These are phyloP conservation scores for Fusarium succisae DNA, from an alignment of 2,329 filamentous ascomycete genomes.

Conservation along the genomic window DNA sequence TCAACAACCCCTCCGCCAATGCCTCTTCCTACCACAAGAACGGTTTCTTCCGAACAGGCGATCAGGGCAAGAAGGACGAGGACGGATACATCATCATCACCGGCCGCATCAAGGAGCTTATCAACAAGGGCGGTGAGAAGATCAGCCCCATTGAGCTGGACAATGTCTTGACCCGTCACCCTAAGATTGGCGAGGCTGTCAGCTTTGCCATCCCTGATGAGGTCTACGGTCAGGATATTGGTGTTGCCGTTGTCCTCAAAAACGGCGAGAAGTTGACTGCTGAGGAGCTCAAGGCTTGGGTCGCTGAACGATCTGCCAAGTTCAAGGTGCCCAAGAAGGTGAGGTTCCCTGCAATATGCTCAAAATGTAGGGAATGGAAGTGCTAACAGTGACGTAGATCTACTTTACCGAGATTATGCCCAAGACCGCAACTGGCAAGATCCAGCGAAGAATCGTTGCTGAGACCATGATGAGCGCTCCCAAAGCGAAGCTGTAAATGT, in stretches of 20 bases:
- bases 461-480: slow-evolving; percentile 78
- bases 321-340: slow-evolving; percentile 90
- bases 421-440: slow-evolving; percentile 92
- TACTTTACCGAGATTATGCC: slow-evolving; percentile 88
- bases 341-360: slow-evolving; percentile 37
- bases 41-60: slow-evolving; percentile 89
- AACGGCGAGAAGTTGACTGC: slow-evolving; percentile 64
- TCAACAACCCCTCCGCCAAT: slow-evolving; percentile 85
- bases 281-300: slow-evolving; percentile 73
- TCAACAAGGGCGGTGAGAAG: slow-evolving; percentile 91
- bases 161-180: slow-evolving; percentile 80
- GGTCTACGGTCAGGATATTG: slow-evolving; percentile 84
- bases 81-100: slow-evolving; percentile 89
- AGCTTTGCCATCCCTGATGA: slow-evolving; percentile 86
- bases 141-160: slow-evolving; percentile 90
- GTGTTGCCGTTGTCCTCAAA: slow-evolving; percentile 79
- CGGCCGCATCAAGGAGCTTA: slow-evolving; percentile 91
- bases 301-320: slow-evolving; percentile 76
- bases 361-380: background rate
- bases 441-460: slow-evolving; percentile 86
- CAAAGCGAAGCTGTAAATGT: slow-evolving; percentile 63
- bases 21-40: slow-evolving; percentile 74
- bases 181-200: slow-evolving; percentile 79
- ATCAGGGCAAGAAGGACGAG: slow-evolving; percentile 82
- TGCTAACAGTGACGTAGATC: slow-evolving; percentile 57